Base-by-base conservation (phyloP, 2,329 filamentous ascomycete genomes). In the Colletotrichum zoysiae region DNA sequence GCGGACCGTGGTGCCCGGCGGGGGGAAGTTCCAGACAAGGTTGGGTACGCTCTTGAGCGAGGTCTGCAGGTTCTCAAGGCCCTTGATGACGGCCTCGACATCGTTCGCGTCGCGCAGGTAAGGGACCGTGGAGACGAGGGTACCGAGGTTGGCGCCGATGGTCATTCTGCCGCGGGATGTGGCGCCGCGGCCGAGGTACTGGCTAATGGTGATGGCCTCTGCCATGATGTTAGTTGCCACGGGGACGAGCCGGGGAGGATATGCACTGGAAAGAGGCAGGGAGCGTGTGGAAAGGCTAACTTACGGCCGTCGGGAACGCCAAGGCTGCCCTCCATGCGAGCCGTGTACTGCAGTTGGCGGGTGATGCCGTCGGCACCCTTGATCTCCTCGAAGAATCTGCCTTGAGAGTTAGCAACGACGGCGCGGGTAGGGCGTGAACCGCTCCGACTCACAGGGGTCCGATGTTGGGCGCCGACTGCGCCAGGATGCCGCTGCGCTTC, bases 401-500 rank as follows among this genome's bases (percentile, higher is more conserved):
- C 86, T 91, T 78, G 86, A 5, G 8, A 9, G 18, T 74, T 6
- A 74, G 60, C 1, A 26, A 48, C 1, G 18, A 9, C 12, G 9
- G 12, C 5, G 12, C 4, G 6, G n/a, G 2, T 14, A 5, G 26
- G 35, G 40, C 11, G 23, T 16, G 7, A 48, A 2, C 11, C 4
- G 5, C 33, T 14, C 44, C 3, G n/a, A 68, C 81, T 76, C 69
- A 88, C 79, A 90, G 84, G 33, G 89, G 86, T 0, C 89, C 89
- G 67, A 92, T 90, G 79, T 92, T 90, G 33, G 90, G 89, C 1
- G 89, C 89, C 35, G 90, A 89, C 78, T 91, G 89, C 1, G 90
- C 85, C 18, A 92, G 84, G 55, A 91, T 89, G 35, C 90, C 90
- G 38, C 84, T 85, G 67, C 88, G 85, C 68, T 81, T 79, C 68